A percentile compares a stretch with the other conserved stretches of the same genome.
Conservation (phyloP, 1,139 yeast species). For the Debaryomycetaceae sp. region DNA sequence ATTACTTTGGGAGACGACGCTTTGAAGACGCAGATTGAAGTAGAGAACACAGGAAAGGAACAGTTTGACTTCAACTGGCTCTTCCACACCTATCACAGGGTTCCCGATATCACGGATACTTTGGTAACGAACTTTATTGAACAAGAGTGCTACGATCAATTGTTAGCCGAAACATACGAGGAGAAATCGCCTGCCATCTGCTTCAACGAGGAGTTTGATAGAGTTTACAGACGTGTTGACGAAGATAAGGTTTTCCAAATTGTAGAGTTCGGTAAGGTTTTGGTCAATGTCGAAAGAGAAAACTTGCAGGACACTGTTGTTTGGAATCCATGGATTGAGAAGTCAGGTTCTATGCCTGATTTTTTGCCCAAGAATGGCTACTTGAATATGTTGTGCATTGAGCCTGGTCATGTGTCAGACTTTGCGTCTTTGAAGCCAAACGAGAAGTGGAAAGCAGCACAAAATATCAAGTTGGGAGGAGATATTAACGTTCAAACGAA, state of each 20-base stretch:
- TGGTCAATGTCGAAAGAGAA: slow-evolving; percentile 60
- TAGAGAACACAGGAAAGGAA: slow-evolving; percentile 62
- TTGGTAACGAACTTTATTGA: slow-evolving; percentile 76
- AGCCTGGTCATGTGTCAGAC: slow-evolving; percentile 82
- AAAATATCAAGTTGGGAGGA: slow-evolving; percentile 35
- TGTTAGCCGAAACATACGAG: slow-evolving; percentile 55
- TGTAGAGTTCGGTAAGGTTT: slow-evolving; percentile 65
- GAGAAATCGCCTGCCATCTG: slow-evolving; percentile 73
- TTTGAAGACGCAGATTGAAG: slow-evolving; percentile 67
- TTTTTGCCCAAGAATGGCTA: slow-evolving; percentile 83
- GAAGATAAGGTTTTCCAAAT: slow-evolving; percentile 57
- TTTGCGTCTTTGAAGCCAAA: slow-evolving; percentile 64
- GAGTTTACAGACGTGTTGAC: slow-evolving; percentile 68
- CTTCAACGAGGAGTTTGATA: slow-evolving; percentile 77
- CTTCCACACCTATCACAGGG: slow-evolving; percentile 85
- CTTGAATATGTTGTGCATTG: slow-evolving; percentile 86
- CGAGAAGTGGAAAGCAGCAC: slow-evolving; percentile 58
- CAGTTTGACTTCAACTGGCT: slow-evolving; percentile 87
- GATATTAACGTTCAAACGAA: slow-evolving; percentile 44
- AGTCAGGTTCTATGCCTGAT: slow-evolving; percentile 77
- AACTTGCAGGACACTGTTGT: slow-evolving; percentile 87
- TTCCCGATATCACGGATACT: slow-evolving; percentile 74
- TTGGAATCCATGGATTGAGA: slow-evolving; percentile 96
- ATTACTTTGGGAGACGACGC: slow-evolving; percentile 52
- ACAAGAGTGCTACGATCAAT: slow-evolving; percentile 69